These are phyloP conservation scores for Colletotrichum australisinense DNA, from an alignment of 2,329 filamentous ascomycete species.

Conservation along the genomic window DNA sequence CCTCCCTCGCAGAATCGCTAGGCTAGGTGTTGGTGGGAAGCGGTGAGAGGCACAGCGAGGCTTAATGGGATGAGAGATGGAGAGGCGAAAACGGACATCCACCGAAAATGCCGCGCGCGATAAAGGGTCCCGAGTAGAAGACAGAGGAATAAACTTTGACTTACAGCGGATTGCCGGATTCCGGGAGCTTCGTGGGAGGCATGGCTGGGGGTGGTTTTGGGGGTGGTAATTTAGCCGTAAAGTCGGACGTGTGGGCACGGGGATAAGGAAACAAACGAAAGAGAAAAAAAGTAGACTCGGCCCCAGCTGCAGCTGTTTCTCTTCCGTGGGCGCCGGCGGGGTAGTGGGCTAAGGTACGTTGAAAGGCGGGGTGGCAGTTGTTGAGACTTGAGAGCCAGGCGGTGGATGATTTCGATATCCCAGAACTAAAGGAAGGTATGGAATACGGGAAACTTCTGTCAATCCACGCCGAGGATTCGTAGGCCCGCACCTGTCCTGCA, in stretches of 20 bases:
- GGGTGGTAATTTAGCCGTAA: slow-evolving; percentile 8
- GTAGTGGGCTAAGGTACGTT: slow-evolving; percentile 9
- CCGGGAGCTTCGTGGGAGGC: slow-evolving; percentile 58
- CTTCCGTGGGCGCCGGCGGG: background rate
- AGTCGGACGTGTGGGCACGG: slow-evolving; percentile 4
- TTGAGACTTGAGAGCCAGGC: background rate
- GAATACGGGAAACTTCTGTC: background rate
- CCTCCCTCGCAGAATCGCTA: background rate
- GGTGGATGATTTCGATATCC: background rate
- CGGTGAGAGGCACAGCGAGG: background rate
- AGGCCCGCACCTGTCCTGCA: background rate
- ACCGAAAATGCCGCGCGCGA: background rate
- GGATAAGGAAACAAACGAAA: background rate
- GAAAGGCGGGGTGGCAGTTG: background rate
- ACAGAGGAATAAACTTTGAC: slow-evolving; percentile 38
- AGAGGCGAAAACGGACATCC: slow-evolving; percentile 6
- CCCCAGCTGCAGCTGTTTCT: background rate
- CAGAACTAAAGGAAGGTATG: background rate
- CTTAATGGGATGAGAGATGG: background rate
- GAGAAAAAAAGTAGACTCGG: background rate
- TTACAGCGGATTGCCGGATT: slow-evolving; percentile 60
- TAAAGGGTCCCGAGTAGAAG: background rate
- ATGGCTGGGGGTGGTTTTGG: slow-evolving; percentile 40
- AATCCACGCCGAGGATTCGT: background rate
- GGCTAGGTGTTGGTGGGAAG: background rate